Percentiles rank a stretch among this genome's conserved stretches.
These are phyloP conservation scores for Gonapodya prolifera DNA, from an alignment of 192 early-diverging fungal species.

Conservation along the genomic window DNA sequence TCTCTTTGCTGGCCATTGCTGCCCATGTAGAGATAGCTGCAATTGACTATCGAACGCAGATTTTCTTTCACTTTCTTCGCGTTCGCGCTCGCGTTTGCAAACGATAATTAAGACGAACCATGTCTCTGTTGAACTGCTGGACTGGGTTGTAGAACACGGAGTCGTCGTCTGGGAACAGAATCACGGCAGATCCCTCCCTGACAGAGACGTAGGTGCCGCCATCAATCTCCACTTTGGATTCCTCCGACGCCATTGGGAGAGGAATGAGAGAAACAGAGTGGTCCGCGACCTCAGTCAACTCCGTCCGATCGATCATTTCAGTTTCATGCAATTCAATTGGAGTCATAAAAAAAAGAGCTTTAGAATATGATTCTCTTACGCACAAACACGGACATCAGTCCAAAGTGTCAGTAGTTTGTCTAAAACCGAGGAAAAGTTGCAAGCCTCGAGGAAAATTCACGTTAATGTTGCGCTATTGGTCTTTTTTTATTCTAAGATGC, in stretches of 20 bases:
- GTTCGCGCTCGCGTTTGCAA: neutral
- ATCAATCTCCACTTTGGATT: constrained; percentile 7
- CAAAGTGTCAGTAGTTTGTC: too few relatives aligned
- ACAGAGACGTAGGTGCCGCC: constrained; percentile 41
- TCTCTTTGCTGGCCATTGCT: constrained; percentile 46
- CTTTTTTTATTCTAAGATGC: neutral
- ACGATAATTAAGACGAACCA: constrained; percentile 21
- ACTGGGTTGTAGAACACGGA: constrained; percentile 99
- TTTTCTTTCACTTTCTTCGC: neutral
- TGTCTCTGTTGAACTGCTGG: constrained; percentile 95
- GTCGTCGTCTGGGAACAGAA: constrained; percentile 72
- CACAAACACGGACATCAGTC: too few relatives aligned
- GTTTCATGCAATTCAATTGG: too few relatives aligned
- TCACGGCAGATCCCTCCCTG: constrained; percentile 66
- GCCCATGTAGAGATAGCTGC: constrained; percentile 91
- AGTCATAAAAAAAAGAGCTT: too few relatives aligned
- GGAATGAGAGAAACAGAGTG: too few relatives aligned
- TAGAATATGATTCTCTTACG: too few relatives aligned
- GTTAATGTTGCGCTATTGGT: too few relatives aligned
- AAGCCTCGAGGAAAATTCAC: too few relatives aligned
- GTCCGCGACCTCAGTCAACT: too few relatives aligned
- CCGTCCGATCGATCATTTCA: too few relatives aligned
- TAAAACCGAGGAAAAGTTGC: too few relatives aligned
- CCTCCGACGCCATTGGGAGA: too few relatives aligned
- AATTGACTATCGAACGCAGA: constrained; percentile 62